Percentiles rank a stretch among this genome's conserved stretches.
Evolutionary conservation across 768 basidiomycete genomes (phyloP).

Genomic region (Trametes gibbosa): DNA sequence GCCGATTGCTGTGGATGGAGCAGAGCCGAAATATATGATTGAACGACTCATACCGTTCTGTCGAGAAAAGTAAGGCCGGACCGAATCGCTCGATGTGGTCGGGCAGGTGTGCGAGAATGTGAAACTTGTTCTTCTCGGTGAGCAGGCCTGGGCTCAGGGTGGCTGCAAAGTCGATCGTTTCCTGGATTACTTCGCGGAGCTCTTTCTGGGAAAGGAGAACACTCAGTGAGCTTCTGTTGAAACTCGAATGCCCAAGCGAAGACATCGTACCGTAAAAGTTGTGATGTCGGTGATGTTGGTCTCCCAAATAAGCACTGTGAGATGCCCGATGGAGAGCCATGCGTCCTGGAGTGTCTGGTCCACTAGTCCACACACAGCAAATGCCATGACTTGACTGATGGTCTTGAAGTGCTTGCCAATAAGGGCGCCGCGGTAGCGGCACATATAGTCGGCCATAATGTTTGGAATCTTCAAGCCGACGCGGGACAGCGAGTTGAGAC

Average conservation of each 20-base stretch:
- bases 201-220: background rate
- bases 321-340: constrained; percentile 23
- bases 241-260: no score
- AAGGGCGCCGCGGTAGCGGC: constrained; percentile 29
- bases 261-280: background rate
- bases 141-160: background rate
- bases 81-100: constrained; percentile 28
- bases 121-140: constrained; percentile 25
- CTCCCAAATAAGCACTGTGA: constrained; percentile 24
- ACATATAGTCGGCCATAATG: constrained; percentile 32
- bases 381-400: constrained; percentile 18
- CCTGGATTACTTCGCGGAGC: constrained; percentile 17
- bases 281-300: constrained; percentile 21
- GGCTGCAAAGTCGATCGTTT: constrained; percentile 13
- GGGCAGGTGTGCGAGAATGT: constrained; percentile 27
- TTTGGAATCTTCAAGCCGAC: constrained; percentile 28
- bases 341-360: constrained; percentile 12
- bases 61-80: constrained; percentile 30
- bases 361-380: constrained; percentile 17
- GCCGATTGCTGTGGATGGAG: constrained; percentile 28
- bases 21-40: constrained; percentile 26
- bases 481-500: constrained; percentile 24
- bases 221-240: background rate
- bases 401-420: constrained; percentile 35
- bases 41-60: constrained; percentile 31